Conservation (phyloP, 306 rosid genomes). For the Leucaena leucocephala region DNA sequence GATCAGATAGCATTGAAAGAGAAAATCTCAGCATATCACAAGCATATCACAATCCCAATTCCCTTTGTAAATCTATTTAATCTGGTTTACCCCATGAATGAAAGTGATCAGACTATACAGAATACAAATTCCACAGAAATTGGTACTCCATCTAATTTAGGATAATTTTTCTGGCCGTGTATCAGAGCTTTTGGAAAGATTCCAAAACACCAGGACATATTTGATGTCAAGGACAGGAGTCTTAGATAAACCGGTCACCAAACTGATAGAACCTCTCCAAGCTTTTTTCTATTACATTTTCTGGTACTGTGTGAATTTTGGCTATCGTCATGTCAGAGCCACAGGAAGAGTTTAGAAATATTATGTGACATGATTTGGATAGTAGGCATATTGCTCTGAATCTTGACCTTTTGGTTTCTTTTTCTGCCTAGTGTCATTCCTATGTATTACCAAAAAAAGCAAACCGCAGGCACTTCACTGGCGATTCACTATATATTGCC, state of each 20-base stretch:
- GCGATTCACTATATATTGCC: not conserved
- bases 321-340: not conserved
- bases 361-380: not conserved
- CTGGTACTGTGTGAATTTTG: not conserved
- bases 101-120: too few relatives aligned
- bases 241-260: not conserved
- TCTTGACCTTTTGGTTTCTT: not conserved
- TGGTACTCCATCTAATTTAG: not conserved
- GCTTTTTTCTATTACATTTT: not conserved
- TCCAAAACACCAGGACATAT: not conserved
- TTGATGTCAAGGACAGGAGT: not conserved
- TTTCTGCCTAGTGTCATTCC: not conserved
- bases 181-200: not conserved
- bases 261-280: not conserved
- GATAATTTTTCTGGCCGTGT: not conserved
- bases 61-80: too few relatives aligned
- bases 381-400: not conserved
- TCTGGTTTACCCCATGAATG: too few relatives aligned
- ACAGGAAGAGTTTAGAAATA: not conserved
- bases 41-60: too few relatives aligned
- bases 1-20: too few relatives aligned
- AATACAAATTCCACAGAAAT: too few relatives aligned
- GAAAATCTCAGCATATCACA: too few relatives aligned
- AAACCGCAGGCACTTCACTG: not conserved
- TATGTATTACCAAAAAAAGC: not conserved